These are phyloP conservation scores for Protea cynaroides DNA, from an alignment of 164 flowering plant species.

Conservation along the genomic window DNA sequence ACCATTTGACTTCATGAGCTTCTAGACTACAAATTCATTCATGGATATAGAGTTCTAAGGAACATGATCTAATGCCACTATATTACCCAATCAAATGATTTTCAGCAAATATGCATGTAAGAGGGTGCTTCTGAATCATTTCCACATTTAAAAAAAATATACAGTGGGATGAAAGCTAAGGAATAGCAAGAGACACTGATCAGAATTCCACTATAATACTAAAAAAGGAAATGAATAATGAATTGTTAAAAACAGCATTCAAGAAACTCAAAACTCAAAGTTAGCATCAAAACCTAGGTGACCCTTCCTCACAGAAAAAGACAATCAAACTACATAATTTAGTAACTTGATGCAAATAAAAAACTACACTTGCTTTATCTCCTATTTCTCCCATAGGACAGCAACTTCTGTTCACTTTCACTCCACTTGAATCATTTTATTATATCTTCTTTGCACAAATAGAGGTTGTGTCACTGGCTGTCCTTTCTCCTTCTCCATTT, in stretches of 20 bases:
- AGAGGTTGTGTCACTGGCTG: too few relatives aligned
- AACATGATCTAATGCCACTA: not conserved
- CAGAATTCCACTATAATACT: too few relatives aligned
- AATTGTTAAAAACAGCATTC: not conserved
- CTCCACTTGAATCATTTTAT: not conserved
- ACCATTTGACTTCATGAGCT: too few relatives aligned
- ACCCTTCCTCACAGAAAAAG: slow-evolving; percentile 10
- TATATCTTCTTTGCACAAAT: too few relatives aligned
- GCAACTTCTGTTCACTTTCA: slow-evolving; percentile 8
- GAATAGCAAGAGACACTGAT: too few relatives aligned
- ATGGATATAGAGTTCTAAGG: not conserved
- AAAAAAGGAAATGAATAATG: too few relatives aligned
- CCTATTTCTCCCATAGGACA: slow-evolving; percentile 28
- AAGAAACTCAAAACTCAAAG: slow-evolving; percentile 9
- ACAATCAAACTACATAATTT: not conserved
- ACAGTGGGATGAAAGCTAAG: too few relatives aligned
- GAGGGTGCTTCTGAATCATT: too few relatives aligned
- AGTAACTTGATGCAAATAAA: slow-evolving; percentile 14
- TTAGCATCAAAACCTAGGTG: slow-evolving; percentile 17
- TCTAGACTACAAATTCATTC: not conserved
- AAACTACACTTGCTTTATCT: slow-evolving; percentile 27
- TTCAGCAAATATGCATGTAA: not conserved
- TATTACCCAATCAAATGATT: not conserved
- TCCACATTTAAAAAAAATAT: too few relatives aligned
- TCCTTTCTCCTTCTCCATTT: too few relatives aligned